Evolutionary conservation across 2,329 filamentous ascomycete genomes (phyloP), one percentile per base, ranked within the genome.

Genomic region (Didymella glomerata): DNA sequence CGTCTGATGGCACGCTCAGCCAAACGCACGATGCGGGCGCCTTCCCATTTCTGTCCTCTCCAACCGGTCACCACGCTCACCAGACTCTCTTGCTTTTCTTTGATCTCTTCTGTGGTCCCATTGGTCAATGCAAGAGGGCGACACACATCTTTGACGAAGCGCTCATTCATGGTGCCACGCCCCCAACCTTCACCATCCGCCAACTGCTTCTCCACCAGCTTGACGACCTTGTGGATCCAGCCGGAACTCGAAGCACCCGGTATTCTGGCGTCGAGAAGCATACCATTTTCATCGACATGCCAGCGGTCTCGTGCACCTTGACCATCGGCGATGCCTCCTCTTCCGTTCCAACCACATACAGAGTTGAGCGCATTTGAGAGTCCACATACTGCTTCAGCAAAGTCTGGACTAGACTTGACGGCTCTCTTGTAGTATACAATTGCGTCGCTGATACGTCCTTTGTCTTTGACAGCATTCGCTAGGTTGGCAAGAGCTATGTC

Each of bases 401-500:
- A 99, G 32, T 96, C 90, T 0, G 95, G 94, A 68, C 95, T 99
- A n/a, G 93, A 88, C 32, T 85, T 84, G 10, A 99, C 94, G 38
- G 95, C 95, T 64, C 93, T 87, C 70, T 88, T 91, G 80, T 99
- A 99, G 76, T 96, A 98, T 25, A 82, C 80, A 60, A 99, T 98
- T 1, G 95, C 95, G 74, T 99, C 95, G 56, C 88, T 90, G 66
- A 98, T 92, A 42, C 91, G 88, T 2, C 95, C 95, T 68, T 96
- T 92, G 75, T 99, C 95, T 77, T 99, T 99, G 66, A 99, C 93
- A 9, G 95, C 95, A 75, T 99, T 99, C 54, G 95, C 95, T 22
- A 99, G 83, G 71, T 99, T 99, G 4, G 95, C 96, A 54, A 99
- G 81, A 32, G 95, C 95, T 71, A 99, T 99, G 72, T 99, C 95